Conservation (phyloP, 2,329 filamentous ascomycete species). For the Knoxdaviesia proteae region DNA sequence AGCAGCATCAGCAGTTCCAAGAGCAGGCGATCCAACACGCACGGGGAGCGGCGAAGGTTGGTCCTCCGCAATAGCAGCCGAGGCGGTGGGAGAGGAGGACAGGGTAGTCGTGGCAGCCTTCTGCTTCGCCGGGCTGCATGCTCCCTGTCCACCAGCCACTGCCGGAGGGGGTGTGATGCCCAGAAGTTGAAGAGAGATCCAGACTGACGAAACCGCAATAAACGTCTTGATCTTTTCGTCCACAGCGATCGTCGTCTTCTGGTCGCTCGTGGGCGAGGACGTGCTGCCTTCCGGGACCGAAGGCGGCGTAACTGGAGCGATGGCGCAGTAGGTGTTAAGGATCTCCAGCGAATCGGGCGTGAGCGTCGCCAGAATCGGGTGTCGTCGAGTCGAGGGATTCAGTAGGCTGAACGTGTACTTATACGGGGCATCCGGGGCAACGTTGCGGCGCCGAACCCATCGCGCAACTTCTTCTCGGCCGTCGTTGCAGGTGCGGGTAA, state of each 20-base stretch:
- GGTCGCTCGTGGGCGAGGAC: too few species aligned
- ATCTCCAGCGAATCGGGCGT: conserved; percentile 44
- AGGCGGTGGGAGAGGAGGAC: too few species aligned
- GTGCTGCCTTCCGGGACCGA: too few species aligned
- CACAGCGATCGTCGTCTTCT: conserved; percentile 3
- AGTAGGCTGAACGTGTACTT: conserved; percentile 64
- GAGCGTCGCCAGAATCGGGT: conserved; percentile 54
- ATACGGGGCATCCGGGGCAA: conserved; percentile 9
- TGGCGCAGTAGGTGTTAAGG: conserved; percentile 22
- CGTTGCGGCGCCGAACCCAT: conserved; percentile 37
- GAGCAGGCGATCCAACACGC: too few species aligned
- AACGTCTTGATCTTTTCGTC: conserved; percentile 7
- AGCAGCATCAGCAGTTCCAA: too few species aligned
- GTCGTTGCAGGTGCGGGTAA: conserved; percentile 34
- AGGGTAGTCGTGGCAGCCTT: too few species aligned
- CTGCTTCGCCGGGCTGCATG: too few species aligned
- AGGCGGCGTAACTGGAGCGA: too few species aligned
- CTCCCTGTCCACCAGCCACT: too few species aligned
- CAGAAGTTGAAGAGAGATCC: conserved; percentile 9
- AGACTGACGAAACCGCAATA: conserved; percentile 9
- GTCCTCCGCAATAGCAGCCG: too few species aligned
- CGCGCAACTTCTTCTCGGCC: conserved; percentile 40
- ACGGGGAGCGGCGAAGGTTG: too few species aligned
- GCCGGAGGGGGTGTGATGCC: conserved; percentile 2
- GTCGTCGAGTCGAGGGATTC: conserved; percentile 43